These are phyloP conservation scores for Tetrahymena elliotti DNA, from an alignment of 73 alveolate genomes.

Conservation along the genomic window DNA sequence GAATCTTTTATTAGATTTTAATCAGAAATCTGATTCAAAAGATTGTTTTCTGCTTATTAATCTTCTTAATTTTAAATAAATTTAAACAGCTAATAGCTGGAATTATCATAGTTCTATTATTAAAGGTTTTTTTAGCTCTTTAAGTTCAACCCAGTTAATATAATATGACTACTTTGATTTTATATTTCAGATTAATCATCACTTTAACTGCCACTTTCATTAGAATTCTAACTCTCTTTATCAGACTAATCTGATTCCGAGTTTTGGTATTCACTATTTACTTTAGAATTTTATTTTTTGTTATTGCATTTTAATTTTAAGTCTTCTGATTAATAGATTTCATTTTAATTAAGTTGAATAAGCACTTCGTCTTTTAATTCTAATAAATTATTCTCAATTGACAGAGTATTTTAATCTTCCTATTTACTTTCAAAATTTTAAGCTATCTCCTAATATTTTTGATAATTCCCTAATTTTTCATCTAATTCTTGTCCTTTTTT, in stretches of 20 bases:
- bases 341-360: background rate
- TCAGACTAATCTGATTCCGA: background rate
- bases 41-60: background rate
- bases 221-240: background rate
- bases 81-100: background rate
- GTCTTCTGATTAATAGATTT: background rate
- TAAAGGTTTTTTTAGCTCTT: background rate
- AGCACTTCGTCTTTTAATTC: background rate
- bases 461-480: background rate
- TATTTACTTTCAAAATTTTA: background rate
- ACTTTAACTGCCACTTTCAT: background rate
- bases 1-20: background rate
- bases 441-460: background rate
- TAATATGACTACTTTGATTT: background rate
- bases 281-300: background rate
- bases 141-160: background rate
- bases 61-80: background rate
- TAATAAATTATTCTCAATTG: background rate
- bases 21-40: background rate
- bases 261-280: background rate
- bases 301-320: background rate
- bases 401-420: background rate
- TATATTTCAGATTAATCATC: background rate
- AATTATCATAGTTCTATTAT: too few species aligned
- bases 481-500: background rate